Evolutionary conservation across 2,329 filamentous ascomycete species (phyloP).

Genomic region (Aureobasidium sp.): DNA sequence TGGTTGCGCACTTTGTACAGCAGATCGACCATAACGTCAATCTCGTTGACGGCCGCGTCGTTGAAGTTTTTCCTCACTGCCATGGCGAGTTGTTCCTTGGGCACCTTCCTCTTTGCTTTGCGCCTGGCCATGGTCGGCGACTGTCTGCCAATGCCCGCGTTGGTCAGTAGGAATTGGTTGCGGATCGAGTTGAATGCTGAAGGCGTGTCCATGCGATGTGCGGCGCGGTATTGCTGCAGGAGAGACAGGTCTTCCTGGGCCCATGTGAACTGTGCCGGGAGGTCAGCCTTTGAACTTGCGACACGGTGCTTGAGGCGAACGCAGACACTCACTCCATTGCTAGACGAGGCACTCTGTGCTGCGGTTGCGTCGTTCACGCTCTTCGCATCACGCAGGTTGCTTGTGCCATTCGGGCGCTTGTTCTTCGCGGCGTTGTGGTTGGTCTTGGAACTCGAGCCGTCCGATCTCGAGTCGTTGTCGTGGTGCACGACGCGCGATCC

Average conservation of each 20-base stretch:
- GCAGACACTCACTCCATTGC: constrained; percentile 8
- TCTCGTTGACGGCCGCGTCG: constrained; percentile 67
- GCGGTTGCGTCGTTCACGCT: not conserved
- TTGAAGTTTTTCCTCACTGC: constrained; percentile 79
- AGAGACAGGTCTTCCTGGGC: constrained; percentile 25
- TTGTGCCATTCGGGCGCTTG: constrained; percentile 12
- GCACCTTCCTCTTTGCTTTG: constrained; percentile 56
- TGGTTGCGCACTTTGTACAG: constrained; percentile 61
- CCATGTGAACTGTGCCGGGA: constrained; percentile 11
- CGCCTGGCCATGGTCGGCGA: constrained; percentile 68
- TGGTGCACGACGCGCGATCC: constrained; percentile 12
- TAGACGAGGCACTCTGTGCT: not conserved
- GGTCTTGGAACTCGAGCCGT: constrained; percentile 14
- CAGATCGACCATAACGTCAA: constrained; percentile 73
- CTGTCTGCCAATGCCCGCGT: constrained; percentile 55
- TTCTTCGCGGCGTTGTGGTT: not conserved
- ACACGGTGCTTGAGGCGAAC: not conserved
- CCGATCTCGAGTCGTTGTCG: constrained; percentile 13
- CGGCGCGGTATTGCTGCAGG: constrained; percentile 67
- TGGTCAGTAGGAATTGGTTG: constrained; percentile 43
- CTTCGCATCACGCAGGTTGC: constrained; percentile 3
- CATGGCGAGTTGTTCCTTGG: constrained; percentile 63
- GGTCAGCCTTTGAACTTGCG: not conserved
- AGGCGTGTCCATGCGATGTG: constrained; percentile 63
- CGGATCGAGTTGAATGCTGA: constrained; percentile 54